These are phyloP conservation scores for Cyclocybe cylindracea DNA, from an alignment of 768 basidiomycete species.

Conservation along the genomic window DNA sequence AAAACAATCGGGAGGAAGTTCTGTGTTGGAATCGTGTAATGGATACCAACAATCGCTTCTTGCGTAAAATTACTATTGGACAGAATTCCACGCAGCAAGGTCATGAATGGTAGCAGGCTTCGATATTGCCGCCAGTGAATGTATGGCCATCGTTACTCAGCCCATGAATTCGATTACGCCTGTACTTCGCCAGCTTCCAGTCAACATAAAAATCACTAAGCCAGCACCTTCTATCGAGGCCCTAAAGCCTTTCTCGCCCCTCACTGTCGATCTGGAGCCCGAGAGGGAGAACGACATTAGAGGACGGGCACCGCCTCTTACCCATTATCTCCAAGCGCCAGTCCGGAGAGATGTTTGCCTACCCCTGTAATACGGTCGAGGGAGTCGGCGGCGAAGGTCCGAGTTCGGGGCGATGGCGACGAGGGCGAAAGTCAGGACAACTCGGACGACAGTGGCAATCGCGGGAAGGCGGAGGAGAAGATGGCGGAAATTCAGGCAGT, in stretches of 20 bases:
- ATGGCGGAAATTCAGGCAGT: too few species aligned
- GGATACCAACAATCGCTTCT: constrained; percentile 96
- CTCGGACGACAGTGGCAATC: too few species aligned
- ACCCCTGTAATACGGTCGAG: too few species aligned
- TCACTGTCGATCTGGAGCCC: constrained; percentile 35
- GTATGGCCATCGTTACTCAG: constrained; percentile 79
- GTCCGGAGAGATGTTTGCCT: too few species aligned
- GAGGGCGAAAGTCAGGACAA: too few species aligned
- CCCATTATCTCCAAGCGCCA: too few species aligned
- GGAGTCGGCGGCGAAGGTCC: too few species aligned
- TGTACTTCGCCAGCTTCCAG: constrained; percentile 43
- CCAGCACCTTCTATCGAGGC: constrained; percentile 37
- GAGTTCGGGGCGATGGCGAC: too few species aligned
- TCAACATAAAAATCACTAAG: constrained; percentile 42
- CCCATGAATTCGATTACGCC: constrained; percentile 14
- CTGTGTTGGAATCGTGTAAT: constrained; percentile 60
- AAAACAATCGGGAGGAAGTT: too few species aligned
- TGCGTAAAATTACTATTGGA: constrained; percentile 93
- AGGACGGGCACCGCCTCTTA: too few species aligned
- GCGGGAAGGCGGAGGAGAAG: too few species aligned
- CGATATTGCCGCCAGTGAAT: constrained; percentile 96
- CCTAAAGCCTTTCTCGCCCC: constrained; percentile 45
- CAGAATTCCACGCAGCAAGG: constrained; percentile 89
- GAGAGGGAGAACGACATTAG: constrained; percentile 45
- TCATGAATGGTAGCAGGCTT: constrained; percentile 89